Base-by-base conservation (phyloP, 129 eudicot species). In the Flaveria linearis region DNA sequence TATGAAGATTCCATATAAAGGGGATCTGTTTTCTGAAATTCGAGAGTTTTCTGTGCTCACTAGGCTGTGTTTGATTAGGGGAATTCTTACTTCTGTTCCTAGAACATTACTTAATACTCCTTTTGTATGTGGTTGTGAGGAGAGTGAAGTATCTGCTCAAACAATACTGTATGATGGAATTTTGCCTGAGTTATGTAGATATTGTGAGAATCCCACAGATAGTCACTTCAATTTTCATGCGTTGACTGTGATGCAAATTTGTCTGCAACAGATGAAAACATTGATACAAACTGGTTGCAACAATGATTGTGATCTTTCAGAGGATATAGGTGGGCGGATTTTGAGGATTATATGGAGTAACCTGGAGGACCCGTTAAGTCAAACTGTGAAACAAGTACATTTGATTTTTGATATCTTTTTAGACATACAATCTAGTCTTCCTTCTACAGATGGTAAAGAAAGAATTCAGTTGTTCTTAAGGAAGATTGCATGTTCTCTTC, bases 381-480 rank as follows among this genome's bases (percentile, higher is more conserved):
- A 95, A 84, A 89, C 99, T 2, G 99, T 95, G 73, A 95, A 95
- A 84, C 99, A 95, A 82, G 97, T 95, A 78, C 97, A 95, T 86
- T 94, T 95, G 81, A 91, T 91, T 75, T 91, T 95, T 67, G 99
- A 95, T 81, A 90, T 95, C 77, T 89, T 89, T 73, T 73, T 95
- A 61, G 97, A 91, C 58, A 91, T 95, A 73, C 93, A 86, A 71
- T 80, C 92, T 43, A 86, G 90, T 74, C 86, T 89, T 68, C 83
- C 88, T 30, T 84, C 88, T 76, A 87, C 87, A 3, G 85, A 86
- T 49, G 84, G 90, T 52, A 75, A 85, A 84, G 89, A 86, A 52
- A 83, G 76, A 75, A 82, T 84, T 5, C 89, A 82, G 69, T 56
- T 82, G 76, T 91, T 81, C 61, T 61, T 87, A 58, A 83, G 28